Evolutionary conservation across 345 rosid genomes (phyloP).

Genomic region (Linum lewisii): DNA sequence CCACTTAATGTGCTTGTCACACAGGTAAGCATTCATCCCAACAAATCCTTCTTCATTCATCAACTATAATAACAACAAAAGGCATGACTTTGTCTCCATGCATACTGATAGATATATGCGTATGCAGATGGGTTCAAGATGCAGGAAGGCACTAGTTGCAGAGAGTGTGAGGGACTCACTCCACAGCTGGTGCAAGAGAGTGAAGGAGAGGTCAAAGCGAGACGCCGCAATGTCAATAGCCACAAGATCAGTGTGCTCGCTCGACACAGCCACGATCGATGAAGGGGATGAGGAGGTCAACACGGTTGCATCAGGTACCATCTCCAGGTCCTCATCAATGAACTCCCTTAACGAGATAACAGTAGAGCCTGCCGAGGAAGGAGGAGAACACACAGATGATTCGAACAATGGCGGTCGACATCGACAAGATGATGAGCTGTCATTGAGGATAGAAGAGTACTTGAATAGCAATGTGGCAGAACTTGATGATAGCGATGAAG

Average conservation of each 20-base stretch:
- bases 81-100: background rate
- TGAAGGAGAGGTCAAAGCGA: conserved; percentile 54
- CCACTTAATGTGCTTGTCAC: conserved; percentile 79
- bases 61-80: no score
- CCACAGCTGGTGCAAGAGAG: conserved; percentile 93
- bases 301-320: conserved; percentile 61
- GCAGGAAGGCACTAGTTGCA: conserved; percentile 68
- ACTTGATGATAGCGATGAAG: conserved; percentile 6
- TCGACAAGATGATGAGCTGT: conserved; percentile 25
- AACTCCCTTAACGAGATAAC: conserved; percentile 58
- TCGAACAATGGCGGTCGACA: conserved; percentile 9
- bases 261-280: conserved; percentile 53
- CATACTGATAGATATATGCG: background rate
- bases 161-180: conserved; percentile 89
- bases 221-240: conserved; percentile 38
- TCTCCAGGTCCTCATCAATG: conserved; percentile 62
- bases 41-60: background rate
- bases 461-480: conserved; percentile 24
- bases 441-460: conserved; percentile 49
- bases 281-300: conserved; percentile 52
- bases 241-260: conserved; percentile 72
- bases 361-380: conserved; percentile 41
- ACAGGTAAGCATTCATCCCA: conserved; percentile 39
- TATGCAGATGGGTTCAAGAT: conserved; percentile 69
- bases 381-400: conserved; percentile 11